Evolutionary conservation across 2,329 filamentous ascomycete species (phyloP).

Genomic region (Alternaria gaisen): DNA sequence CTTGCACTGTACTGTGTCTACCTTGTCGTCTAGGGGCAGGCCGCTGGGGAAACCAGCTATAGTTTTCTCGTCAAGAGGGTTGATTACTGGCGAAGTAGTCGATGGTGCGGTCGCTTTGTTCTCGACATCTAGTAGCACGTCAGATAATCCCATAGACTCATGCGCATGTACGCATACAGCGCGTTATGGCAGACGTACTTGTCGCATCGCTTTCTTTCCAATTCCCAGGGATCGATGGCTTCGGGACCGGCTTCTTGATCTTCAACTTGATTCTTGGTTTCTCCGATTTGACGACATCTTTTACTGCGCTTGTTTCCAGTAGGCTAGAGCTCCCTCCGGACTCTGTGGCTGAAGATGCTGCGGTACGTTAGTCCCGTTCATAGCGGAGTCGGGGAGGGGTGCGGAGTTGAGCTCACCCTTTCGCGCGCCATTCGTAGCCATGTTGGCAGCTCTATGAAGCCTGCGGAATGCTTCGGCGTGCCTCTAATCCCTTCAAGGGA

Average conservation of each 20-base stretch:
- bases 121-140: conserved; percentile 32
- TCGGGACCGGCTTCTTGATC: conserved; percentile 69
- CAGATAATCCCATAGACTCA: conserved; percentile 8
- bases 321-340: conserved; percentile 27
- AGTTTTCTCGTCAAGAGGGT: conserved; percentile 76
- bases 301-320: conserved; percentile 41
- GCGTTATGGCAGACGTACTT: conserved; percentile 56
- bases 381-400: conserved; percentile 23
- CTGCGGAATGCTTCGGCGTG: conserved; percentile 48
- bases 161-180: neutral
- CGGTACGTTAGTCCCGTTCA: conserved; percentile 29
- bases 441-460: conserved; percentile 32
- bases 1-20: conserved; percentile 84
- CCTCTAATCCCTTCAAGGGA: neutral
- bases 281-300: conserved; percentile 49
- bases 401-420: conserved; percentile 43
- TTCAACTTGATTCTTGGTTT: conserved; percentile 54
- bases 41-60: conserved; percentile 83
- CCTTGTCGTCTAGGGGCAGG: conserved; percentile 79
- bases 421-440: conserved; percentile 50
- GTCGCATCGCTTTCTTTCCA: conserved; percentile 74
- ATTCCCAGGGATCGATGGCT: conserved; percentile 72
- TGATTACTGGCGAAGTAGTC: conserved; percentile 53
- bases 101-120: conserved; percentile 33
- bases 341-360: conserved; percentile 37